Percentiles rank a stretch among this genome's conserved stretches.
Conservation (phyloP, 2,329 filamentous ascomycete genomes). For the Aspergillus sp. region DNA sequence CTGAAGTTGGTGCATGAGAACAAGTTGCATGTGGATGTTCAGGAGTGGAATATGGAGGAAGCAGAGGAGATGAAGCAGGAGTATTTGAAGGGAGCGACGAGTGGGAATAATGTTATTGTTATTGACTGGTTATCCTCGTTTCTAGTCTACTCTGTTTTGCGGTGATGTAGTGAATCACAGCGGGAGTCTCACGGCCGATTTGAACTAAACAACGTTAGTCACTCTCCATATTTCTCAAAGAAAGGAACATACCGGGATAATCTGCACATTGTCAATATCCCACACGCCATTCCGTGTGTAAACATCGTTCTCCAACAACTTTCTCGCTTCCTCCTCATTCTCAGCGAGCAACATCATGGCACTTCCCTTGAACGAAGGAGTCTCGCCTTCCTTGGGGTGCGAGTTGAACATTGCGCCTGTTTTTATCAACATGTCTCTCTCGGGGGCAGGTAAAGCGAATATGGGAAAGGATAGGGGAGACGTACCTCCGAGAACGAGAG, state of each 20-base stretch:
- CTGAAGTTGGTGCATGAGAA: conserved; percentile 24
- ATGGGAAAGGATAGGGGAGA: conserved; percentile 2
- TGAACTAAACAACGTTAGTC: conserved; percentile 19
- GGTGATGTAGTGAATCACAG: not conserved
- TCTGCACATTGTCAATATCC: conserved; percentile 62
- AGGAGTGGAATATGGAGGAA: conserved; percentile 10
- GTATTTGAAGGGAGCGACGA: conserved; percentile 5
- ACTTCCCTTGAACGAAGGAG: conserved; percentile 64
- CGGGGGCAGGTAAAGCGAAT: not conserved
- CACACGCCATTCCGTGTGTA: conserved; percentile 69
- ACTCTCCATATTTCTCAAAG: conserved; percentile 2
- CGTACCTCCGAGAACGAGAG: conserved; percentile 60
- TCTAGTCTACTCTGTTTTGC: no score
- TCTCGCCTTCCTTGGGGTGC: conserved; percentile 56
- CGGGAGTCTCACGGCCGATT: conserved; percentile 21
- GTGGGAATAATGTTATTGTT: conserved; percentile 10
- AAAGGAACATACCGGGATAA: conserved; percentile 29
- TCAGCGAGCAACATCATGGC: conserved; percentile 61
- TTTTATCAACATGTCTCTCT: not conserved
- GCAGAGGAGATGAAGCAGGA: conserved; percentile 10
- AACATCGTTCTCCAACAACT: conserved; percentile 62
- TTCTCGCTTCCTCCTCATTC: conserved; percentile 62
- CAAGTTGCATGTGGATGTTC: conserved; percentile 6
- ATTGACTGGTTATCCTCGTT: not conserved
- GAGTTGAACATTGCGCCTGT: conserved; percentile 61